phyloP scores from a whole-genome alignment of 768 basidiomycete species.

The Brasilioporus rufonigricans region DNA sequence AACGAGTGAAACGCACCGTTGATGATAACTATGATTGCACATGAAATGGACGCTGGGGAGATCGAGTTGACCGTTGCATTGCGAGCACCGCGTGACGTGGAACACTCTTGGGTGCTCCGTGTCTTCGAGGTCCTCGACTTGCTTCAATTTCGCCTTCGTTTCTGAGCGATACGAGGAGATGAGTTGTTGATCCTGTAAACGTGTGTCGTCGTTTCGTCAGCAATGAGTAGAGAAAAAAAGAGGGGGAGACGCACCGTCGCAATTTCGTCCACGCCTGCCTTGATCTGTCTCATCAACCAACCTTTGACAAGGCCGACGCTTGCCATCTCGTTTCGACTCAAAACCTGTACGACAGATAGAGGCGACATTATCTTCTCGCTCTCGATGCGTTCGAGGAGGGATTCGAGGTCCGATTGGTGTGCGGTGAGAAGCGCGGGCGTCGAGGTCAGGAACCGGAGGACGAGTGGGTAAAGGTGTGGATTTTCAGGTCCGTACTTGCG shows the following conservation, averaged over 20 bases:
- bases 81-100: slow-evolving; percentile 91
- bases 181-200: slow-evolving; percentile 73
- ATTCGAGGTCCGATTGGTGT: slow-evolving; percentile 69
- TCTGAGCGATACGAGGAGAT: slow-evolving; percentile 88
- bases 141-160: slow-evolving; percentile 73
- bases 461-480: slow-evolving; percentile 81
- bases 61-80: slow-evolving; percentile 87
- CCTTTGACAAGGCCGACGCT: slow-evolving; percentile 90
- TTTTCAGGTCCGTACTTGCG: slow-evolving; percentile 69
- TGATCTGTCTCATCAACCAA: slow-evolving; percentile 82
- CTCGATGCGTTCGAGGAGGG: slow-evolving; percentile 76
- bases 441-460: slow-evolving; percentile 86
- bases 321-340: slow-evolving; percentile 86
- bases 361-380: slow-evolving; percentile 83
- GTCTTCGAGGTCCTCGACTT: slow-evolving; percentile 79
- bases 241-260: slow-evolving; percentile 58
- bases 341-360: slow-evolving; percentile 82
- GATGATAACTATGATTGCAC: slow-evolving; percentile 98
- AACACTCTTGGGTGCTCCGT: slow-evolving; percentile 80
- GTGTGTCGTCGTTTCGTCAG: background rate
- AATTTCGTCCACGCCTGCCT: slow-evolving; percentile 69
- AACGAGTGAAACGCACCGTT: slow-evolving; percentile 46
- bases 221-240: background rate
- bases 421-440: slow-evolving; percentile 67
- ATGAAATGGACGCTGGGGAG: slow-evolving; percentile 95